Evolutionary conservation across 495 filamentous ascomycete genomes (phyloP).

Genomic region (Podospora fimiseda): DNA sequence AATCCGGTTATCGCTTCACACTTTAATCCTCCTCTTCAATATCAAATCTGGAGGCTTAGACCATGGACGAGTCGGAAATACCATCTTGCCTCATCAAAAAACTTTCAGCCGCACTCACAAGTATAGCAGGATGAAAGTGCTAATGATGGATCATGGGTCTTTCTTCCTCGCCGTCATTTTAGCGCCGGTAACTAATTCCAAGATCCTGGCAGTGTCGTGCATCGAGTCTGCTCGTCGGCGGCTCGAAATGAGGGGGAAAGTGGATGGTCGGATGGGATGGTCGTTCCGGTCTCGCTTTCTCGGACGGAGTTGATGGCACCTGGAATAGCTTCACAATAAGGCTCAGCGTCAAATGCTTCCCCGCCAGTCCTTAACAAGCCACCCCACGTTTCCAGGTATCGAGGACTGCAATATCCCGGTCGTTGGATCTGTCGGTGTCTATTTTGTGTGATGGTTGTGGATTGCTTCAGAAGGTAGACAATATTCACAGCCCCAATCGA

Average conservation of each 20-base stretch:
- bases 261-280: neutral
- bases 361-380: too few species aligned
- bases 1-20: neutral
- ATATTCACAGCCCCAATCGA: neutral
- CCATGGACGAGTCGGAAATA: neutral
- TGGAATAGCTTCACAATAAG: neutral
- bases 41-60: slow-evolving; percentile 1
- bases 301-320: neutral
- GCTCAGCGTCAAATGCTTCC: neutral
- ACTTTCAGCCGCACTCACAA: slow-evolving; percentile 15
- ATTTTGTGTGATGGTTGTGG: too few species aligned
- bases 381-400: too few species aligned
- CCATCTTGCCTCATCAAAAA: neutral
- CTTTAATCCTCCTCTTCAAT: neutral
- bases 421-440: too few species aligned
- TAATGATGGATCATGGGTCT: neutral
- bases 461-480: too few species aligned
- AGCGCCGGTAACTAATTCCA: slow-evolving; percentile 1
- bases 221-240: slow-evolving; percentile 2
- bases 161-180: slow-evolving; percentile 8
- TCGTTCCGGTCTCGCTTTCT: too few species aligned
- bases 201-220: slow-evolving; percentile 1
- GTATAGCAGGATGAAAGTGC: slow-evolving; percentile 11
- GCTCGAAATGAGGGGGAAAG: neutral
- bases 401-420: too few species aligned